Percentiles rank a stretch among this genome's conserved stretches.
phyloP scores from a whole-genome alignment of 768 basidiomycete genomes.

The Trametes sanguinea region DNA sequence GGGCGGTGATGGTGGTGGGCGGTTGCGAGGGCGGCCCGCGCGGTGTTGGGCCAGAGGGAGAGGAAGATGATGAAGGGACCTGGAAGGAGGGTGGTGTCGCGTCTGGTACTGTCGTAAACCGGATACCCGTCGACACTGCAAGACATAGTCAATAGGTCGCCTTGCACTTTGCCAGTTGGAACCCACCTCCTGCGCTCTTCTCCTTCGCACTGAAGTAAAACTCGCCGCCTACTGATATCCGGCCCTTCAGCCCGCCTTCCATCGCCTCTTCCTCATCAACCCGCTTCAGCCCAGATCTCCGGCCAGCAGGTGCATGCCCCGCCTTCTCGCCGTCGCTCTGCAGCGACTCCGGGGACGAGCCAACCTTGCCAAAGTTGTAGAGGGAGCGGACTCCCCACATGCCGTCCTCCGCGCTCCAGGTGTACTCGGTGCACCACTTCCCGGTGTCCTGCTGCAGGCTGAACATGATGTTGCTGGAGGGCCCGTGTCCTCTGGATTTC shows the following conservation, averaged over 20 bases:
- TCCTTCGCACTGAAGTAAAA: conserved; percentile 93
- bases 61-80: conserved; percentile 42
- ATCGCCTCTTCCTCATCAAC: conserved; percentile 94
- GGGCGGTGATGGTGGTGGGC: conserved; percentile 90
- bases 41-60: conserved; percentile 30
- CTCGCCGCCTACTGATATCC: conserved; percentile 91
- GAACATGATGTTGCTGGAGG: conserved; percentile 69
- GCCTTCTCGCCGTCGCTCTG: conserved; percentile 36
- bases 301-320: conserved; percentile 9
- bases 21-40: conserved; percentile 58
- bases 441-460: conserved; percentile 92
- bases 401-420: conserved; percentile 90
- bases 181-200: conserved; percentile 85
- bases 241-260: conserved; percentile 86
- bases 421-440: conserved; percentile 91
- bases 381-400: conserved; percentile 90
- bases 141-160: not conserved
- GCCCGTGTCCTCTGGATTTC: conserved; percentile 42
- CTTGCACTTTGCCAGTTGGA: too few relatives aligned
- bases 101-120: conserved; percentile 93
- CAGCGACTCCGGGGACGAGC: conserved; percentile 37
- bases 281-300: conserved; percentile 49
- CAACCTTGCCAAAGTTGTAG: conserved; percentile 87
- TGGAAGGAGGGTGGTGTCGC: conserved; percentile 68
- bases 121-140: conserved; percentile 86